Conservation (phyloP, 1,139 yeast species). For the Pneumocystis murina region DNA sequence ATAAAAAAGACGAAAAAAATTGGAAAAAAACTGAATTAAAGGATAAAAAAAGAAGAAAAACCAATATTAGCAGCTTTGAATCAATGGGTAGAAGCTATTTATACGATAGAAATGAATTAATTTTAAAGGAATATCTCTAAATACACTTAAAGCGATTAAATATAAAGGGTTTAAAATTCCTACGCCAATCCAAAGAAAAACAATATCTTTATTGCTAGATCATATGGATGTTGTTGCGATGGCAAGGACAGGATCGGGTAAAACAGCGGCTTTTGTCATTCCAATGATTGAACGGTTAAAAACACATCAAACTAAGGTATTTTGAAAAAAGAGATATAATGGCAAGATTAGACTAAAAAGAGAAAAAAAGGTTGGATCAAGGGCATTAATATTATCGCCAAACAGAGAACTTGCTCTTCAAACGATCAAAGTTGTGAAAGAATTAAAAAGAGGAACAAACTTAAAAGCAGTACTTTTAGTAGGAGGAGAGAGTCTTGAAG, state of each 20-base stretch:
- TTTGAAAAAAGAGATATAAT: background rate
- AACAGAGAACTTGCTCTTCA: constrained; percentile 90
- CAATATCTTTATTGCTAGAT: constrained; percentile 78
- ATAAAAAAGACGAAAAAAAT: background rate
- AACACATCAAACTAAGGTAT: constrained; percentile 63
- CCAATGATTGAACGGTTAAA: constrained; percentile 81
- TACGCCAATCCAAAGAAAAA: constrained; percentile 92
- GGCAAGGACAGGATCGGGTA: constrained; percentile 99
- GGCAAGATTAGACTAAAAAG: background rate
- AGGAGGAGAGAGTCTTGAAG: constrained; percentile 96
- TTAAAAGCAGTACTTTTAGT: constrained; percentile 65
- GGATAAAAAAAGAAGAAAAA: background rate
- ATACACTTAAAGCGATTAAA: constrained; percentile 50
- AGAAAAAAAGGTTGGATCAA: constrained; percentile 37
- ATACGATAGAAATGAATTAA: constrained; percentile 3
- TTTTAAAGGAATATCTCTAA: constrained; percentile 62
- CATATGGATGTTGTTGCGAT: constrained; percentile 93
- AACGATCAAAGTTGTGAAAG: constrained; percentile 77
- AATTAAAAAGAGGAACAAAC: constrained; percentile 72
- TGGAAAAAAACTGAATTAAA: background rate
- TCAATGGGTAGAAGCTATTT: constrained; percentile 3
- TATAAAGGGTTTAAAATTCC: constrained; percentile 88
- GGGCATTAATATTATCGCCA: constrained; percentile 82
- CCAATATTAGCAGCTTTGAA: background rate
- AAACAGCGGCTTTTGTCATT: constrained; percentile 92